Evolutionary conservation across 2,329 filamentous ascomycete species (phyloP), one percentile per base, ranked within the genome.

Genomic region (Lasiodiplodia sp.): DNA sequence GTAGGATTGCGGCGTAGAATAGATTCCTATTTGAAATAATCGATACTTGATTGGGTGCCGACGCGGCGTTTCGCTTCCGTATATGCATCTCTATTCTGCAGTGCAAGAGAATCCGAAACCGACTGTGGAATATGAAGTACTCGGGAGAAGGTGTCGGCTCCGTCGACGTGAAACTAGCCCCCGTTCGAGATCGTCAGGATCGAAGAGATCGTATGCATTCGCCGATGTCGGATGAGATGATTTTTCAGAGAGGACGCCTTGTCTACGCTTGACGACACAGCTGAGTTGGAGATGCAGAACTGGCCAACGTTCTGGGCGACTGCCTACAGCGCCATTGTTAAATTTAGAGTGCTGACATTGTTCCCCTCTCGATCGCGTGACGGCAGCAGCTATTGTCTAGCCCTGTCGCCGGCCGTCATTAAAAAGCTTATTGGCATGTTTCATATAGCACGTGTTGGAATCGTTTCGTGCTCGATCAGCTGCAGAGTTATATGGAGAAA

Each of bases 91-190:
- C 8, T 1, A 31, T 53, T 53, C 51, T 31, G 51, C n/a, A 21
- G 55, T 14, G 16, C 18, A 25, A 6, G 14, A 23, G n/a, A 16
- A 37, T 40, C 2, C 12, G 84, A n/a, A 31, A n/a, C 1, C 81
- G 83, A 2, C 83, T 82, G 0, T 83, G 81, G 0, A 83, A 83
- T 70, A 68, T 76, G 0, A 58, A 69, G 4, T 76, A 82, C 0
- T 60, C 83, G 7, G 80, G 81, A 57, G 78, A 82, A 63, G 84
- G 83, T 67, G n/a, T 68, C 25, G 63, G 49, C 12, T 58, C 69
- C 16, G 37, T 68, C 10, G 52, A 69, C 21, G 31, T 72, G 34
- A 52, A 66, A 31, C 58, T 68, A 2, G 62, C 57, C 6, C 37
- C 44, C 38, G 44, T 60, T 60, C 16, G 68, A 70, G 31, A 37